Conservation (phyloP, 1,284 basidiomycete species). For the Trichosporon coremiiforme region DNA sequence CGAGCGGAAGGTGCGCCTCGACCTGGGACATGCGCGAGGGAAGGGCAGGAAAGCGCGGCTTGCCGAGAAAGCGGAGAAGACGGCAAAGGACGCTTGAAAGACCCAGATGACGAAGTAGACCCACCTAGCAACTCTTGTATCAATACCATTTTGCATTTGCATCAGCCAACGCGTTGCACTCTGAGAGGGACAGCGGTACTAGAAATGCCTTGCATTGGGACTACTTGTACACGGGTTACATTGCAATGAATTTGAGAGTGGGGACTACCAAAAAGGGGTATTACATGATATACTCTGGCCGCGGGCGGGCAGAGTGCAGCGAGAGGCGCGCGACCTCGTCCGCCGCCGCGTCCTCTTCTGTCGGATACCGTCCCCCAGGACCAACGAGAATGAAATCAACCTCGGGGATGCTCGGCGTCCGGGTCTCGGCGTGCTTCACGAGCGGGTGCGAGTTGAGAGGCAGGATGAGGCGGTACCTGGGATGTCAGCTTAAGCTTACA, state of each 20-base stretch:
- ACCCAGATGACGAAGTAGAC: background rate
- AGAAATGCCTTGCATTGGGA: background rate
- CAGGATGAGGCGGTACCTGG: slow-evolving; percentile 46
- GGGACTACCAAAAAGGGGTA: slow-evolving; percentile 1
- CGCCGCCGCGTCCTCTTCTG: background rate
- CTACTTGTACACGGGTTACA: slow-evolving; percentile 17
- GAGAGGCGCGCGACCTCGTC: slow-evolving; percentile 20
- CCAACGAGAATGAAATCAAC: slow-evolving; percentile 19
- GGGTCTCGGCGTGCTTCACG: slow-evolving; percentile 19
- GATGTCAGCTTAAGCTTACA: too few relatives aligned
- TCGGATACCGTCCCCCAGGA: background rate
- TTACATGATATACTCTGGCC: slow-evolving; percentile 26
- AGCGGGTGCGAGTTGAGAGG: slow-evolving; percentile 35
- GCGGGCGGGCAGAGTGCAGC: slow-evolving; percentile 1
- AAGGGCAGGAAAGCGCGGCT: background rate
- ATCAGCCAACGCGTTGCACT: too few relatives aligned
- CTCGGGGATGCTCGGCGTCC: slow-evolving; percentile 6
- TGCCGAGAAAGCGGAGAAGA: slow-evolving; percentile 7
- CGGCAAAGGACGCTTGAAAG: too few relatives aligned
- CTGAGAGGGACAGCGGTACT: too few relatives aligned
- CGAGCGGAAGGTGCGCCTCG: slow-evolving; percentile 23
- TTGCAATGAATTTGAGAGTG: slow-evolving; percentile 5
- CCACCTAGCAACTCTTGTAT: background rate
- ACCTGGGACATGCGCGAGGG: slow-evolving; percentile 2
- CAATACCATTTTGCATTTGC: slow-evolving; percentile 6